Evolutionary conservation across 306 rosid species (phyloP).

Genomic region (Aeschynomene evenia): DNA sequence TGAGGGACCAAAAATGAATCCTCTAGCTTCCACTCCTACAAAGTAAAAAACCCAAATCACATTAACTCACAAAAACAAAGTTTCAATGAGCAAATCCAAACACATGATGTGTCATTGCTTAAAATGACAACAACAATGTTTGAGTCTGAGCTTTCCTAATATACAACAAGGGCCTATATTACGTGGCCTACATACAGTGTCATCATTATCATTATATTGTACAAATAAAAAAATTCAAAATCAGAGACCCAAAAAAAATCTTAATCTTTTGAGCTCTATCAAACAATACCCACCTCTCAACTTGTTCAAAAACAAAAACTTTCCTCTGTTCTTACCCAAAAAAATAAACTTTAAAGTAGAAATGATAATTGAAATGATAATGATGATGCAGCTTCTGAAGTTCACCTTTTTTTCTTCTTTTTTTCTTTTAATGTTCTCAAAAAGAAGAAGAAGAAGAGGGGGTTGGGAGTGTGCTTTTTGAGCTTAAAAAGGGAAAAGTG

Average conservation of each 20-base stretch:
- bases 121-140: not conserved
- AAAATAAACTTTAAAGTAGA: not conserved
- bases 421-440: not conserved
- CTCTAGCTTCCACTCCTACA: conserved; percentile 94
- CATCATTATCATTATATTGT: not conserved
- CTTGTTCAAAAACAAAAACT: not conserved
- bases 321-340: not conserved
- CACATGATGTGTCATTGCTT: not conserved
- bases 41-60: conserved; percentile 16
- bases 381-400: not conserved
- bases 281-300: not conserved
- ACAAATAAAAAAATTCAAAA: conserved; percentile 14
- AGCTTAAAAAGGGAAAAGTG: not conserved
- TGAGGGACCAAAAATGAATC: conserved; percentile 93
- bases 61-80: conserved; percentile 16
- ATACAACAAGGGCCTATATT: not conserved
- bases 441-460: not conserved
- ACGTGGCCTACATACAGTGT: not conserved
- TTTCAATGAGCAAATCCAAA: not conserved
- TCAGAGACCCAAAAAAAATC: not conserved
- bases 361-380: not conserved
- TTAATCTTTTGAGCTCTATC: not conserved
- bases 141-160: not conserved
- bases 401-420: not conserved
- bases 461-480: not conserved